phyloP scores from a whole-genome alignment of 106 monocot species.

The Platanthera guangdongensis region DNA sequence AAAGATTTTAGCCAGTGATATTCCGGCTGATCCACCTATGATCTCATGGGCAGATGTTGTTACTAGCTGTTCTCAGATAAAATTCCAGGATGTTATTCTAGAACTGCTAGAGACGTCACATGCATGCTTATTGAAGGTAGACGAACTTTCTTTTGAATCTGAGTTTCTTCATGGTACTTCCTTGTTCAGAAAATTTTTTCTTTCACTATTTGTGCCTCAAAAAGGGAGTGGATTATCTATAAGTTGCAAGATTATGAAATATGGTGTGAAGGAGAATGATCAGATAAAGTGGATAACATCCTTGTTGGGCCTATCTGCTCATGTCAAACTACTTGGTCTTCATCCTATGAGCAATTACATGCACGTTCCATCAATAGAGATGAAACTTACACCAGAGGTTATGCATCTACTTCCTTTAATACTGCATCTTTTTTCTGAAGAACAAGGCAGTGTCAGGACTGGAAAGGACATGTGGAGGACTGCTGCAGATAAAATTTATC shows the following conservation, averaged over 20 bases:
- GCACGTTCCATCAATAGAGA: slow-evolving; percentile 17
- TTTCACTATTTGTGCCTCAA: slow-evolving; percentile 14
- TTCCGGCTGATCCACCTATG: slow-evolving; percentile 24
- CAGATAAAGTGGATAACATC: slow-evolving; percentile 25
- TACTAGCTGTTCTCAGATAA: slow-evolving; percentile 29
- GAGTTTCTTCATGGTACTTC: slow-evolving; percentile 17
- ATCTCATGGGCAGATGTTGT: slow-evolving; percentile 22
- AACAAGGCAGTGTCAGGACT: slow-evolving; percentile 14
- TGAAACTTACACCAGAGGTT: slow-evolving; percentile 30
- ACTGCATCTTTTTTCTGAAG: slow-evolving; percentile 20
- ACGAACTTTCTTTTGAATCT: slow-evolving; percentile 29
- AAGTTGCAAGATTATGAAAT: slow-evolving; percentile 24
- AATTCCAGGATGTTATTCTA: slow-evolving; percentile 31
- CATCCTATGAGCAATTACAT: slow-evolving; percentile 24
- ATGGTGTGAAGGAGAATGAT: slow-evolving; percentile 37
- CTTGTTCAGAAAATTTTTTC: slow-evolving; percentile 28
- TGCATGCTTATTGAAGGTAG: slow-evolving; percentile 31
- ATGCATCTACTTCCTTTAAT: slow-evolving; percentile 36
- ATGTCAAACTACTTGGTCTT: slow-evolving; percentile 25
- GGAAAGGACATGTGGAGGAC: slow-evolving; percentile 59
- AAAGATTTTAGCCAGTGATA: slow-evolving; percentile 14
- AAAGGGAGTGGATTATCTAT: slow-evolving; percentile 28
- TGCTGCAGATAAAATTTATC: slow-evolving; percentile 26
- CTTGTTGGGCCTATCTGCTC: slow-evolving; percentile 20
- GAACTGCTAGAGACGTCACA: slow-evolving; percentile 29